Base-by-base conservation (phyloP, 2,329 filamentous ascomycete species). In the Aplosporella prunicola region DNA sequence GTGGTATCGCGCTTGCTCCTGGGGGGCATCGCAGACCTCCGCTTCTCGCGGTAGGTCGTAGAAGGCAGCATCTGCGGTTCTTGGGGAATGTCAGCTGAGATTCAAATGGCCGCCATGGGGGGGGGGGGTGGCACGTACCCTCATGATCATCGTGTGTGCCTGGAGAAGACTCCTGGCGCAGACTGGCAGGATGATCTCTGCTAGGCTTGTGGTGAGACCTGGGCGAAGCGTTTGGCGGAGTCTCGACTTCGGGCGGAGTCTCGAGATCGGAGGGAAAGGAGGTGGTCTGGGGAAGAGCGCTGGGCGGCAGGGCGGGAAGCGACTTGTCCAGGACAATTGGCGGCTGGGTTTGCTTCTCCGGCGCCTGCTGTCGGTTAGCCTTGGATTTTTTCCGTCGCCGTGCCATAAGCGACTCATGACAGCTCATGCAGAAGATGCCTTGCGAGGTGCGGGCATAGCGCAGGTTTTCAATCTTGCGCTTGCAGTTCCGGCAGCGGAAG, bases 391-490 rank as follows among this genome's bases (percentile, higher is more conserved):
- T 95, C 53, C 86, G 76, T 46, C 89, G 75, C 45, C 89, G 74
- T 33, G 89, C 86, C 87, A 96, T 96, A 36, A 98, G 66, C 18
- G 86, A 91, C 62, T 98, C 91, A 56, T 98, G 91, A 58, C 91
- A 98, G 54, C 81, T 87, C 91, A 98, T 98, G 66, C 91, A 98
- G 58, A 98, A 96, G 51, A 98, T 98, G 43, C 91, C 91, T 62
- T 96, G 91, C 6, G 89, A 95, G 1, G 91, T 98, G 55, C 91
- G 79, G 38, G 91, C 91, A 76, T 96, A 98, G 58, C 89, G 80
- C 46, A 98, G 71, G 58, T 98, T 98, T 63, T 98, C 91, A 43
- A 98, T 98, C 68, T 95, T 95, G 58, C 84, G 79, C 69, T 96
- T 98, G 71, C 91, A 98, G 60, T 96, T 98, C 51, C 91, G 76